Base-by-base conservation (phyloP, 805 yeast species). In the Jamesozyma hellenica region DNA sequence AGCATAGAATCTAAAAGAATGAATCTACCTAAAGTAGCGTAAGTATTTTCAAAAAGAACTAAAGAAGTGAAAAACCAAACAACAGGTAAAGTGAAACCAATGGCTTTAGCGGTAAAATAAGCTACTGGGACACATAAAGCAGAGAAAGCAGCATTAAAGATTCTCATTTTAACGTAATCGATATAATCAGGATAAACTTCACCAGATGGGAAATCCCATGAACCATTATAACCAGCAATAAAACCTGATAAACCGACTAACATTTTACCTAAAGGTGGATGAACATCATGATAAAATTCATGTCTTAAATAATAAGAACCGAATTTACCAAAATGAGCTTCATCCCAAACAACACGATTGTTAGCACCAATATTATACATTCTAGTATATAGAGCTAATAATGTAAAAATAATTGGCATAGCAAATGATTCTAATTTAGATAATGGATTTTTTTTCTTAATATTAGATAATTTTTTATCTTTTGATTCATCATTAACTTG, bases 261-360 rank as follows among this genome's bases (percentile, higher is more conserved):
- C 80, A 83, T 75, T 53, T 83, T 83, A 11, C 92, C 94, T 49
- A 83, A 67, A 1, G 94, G 94, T 9, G 94, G 94, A 55, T 83
- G 94, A 29, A 83, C 94, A 63, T 83, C 94, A 50, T 78, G 85
- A 52, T 83, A 83, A 55, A 82, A 82, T 52, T 83, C 88, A 53
- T 79, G 86, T 60, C 82, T 73, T 49, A 82, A 63, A 58, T 83
- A 83, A 55, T 82, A 79, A 4, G 90, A 79, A 32, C 94, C 94
- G 57, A 83, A 83, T 60, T 82, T 83, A 34, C 92, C 94, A 56
- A 83, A 83, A 67, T 83, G 94, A 6, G 94, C 92, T 60, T 83
- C 94, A 65, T 83, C 94, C 94, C 94, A 83, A 12, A 81, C 79
- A 37, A 83, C 90, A 39, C 67, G 68, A 35, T 72, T 60, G 41